Percentiles rank a stretch among this genome's conserved stretches.
Evolutionary conservation across 1,284 basidiomycete genomes (phyloP).

Genomic region (Ustilago cynodontis): DNA sequence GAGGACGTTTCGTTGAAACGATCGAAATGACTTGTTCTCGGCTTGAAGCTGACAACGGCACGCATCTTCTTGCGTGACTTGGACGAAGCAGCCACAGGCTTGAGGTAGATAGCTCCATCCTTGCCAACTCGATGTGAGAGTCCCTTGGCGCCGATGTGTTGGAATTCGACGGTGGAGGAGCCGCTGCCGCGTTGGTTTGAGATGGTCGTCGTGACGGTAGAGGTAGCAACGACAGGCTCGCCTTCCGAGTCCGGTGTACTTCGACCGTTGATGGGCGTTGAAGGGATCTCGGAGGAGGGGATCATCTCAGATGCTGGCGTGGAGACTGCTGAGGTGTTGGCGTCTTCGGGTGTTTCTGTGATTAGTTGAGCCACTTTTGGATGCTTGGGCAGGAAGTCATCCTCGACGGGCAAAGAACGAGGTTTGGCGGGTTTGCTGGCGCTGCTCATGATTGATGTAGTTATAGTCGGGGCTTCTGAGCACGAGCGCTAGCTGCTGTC

Average conservation of each 20-base stretch:
- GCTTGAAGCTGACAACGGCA: conserved; percentile 60
- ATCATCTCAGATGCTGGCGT: conserved; percentile 36
- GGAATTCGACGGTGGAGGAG: conserved; percentile 43
- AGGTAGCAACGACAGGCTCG: conserved; percentile 42
- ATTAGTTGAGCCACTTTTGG: conserved; percentile 27
- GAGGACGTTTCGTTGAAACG: conserved; percentile 54
- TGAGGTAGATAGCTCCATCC: conserved; percentile 56
- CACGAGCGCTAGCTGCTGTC: neutral
- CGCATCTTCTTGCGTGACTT: conserved; percentile 53
- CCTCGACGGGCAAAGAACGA: conserved; percentile 22
- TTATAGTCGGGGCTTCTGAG: neutral
- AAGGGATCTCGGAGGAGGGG: conserved; percentile 26
- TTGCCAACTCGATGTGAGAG: conserved; percentile 51
- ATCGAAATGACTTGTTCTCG: conserved; percentile 57
- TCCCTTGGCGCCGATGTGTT: conserved; percentile 53
- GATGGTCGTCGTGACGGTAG: conserved; percentile 54
- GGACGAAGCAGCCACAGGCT: conserved; percentile 44
- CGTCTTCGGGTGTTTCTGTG: conserved; percentile 16
- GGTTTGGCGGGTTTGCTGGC: neutral
- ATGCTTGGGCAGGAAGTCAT: conserved; percentile 34
- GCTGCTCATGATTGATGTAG: conserved; percentile 22
- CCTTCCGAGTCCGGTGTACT: conserved; percentile 42
- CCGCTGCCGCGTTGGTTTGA: conserved; percentile 35
- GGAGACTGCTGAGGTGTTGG: conserved; percentile 15
- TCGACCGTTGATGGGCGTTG: conserved; percentile 24